Evolutionary conservation across 1,284 basidiomycete species (phyloP), one percentile per base, ranked within the genome.

Genomic region (Apiotrichum sp.): DNA sequence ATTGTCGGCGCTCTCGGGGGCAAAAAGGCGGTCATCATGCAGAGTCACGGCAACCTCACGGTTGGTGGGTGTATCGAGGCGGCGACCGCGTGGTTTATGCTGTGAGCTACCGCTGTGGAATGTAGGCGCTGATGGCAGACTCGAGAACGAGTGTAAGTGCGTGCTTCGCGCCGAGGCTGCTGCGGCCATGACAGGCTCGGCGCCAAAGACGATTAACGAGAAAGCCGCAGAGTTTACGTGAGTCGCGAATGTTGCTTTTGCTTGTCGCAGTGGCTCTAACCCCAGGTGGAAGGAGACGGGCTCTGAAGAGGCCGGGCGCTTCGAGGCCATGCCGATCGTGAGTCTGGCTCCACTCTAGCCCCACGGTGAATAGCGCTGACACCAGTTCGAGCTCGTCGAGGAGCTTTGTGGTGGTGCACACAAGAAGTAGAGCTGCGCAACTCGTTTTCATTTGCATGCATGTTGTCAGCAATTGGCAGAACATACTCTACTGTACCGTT

Each of bases 11-110:
- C 80, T 2, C 69, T 85, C 8, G 83, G 83, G 22, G 35, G 58
- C 46, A 73, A 73, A 53, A 76, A 77, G 52, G 73, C 76, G 6
- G 54, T 77, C 43, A 70, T 78, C 47, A 52, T 78, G 32, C 78
- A 84, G 71, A 86, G 85, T 62, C 83, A 84, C 60, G 84, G 84
- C 9, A 71, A 82, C 39, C 77, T 86, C 49, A 78, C 81, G 6
- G 78, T 78, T 31, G 78, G 78, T 41, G 65, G 62, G 16, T 51
- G 39, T 47, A 65, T 66, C 39, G 65, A 66, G 46, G 59, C 58
- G 47, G 65, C 66, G 1, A 55, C 61, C 4, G 58, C 59, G 2
- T 65, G 66, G 65, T 68, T 67, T 55, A 59, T 60, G 53, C 34
- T 65, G 67, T 69, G 48, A 56, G 67, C 32, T n/a, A n/a, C 22